A percentile compares a stretch with the other conserved stretches of the same genome.
phyloP scores from a whole-genome alignment of 2,329 filamentous ascomycete genomes.

The Parafenestella ontariensis region DNA sequence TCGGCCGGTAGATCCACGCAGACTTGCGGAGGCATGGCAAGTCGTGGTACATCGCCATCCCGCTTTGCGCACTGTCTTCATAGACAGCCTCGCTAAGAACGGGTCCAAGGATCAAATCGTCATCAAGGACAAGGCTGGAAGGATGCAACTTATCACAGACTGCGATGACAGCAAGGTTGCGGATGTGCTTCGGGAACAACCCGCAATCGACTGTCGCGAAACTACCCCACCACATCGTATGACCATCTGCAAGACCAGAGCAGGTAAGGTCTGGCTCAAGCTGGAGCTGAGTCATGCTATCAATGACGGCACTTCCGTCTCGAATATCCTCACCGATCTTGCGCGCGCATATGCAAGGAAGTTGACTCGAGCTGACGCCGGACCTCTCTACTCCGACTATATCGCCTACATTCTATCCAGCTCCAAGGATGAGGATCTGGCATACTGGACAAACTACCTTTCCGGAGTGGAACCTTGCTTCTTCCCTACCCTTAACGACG shows the following conservation, averaged over 20 bases:
- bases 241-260: constrained; percentile 53
- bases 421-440: constrained; percentile 42
- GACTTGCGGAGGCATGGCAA: constrained; percentile 44
- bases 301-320: constrained; percentile 59
- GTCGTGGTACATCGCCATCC: constrained; percentile 44
- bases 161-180: constrained; percentile 28
- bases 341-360: constrained; percentile 54
- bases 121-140: constrained; percentile 33
- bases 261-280: constrained; percentile 51
- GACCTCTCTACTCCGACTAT: constrained; percentile 49
- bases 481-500: constrained; percentile 52
- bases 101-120: constrained; percentile 44
- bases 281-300: constrained; percentile 61
- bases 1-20: constrained; percentile 26
- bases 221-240: constrained; percentile 54
- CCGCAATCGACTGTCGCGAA: constrained; percentile 36
- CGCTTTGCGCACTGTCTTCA: constrained; percentile 41
- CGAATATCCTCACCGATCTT: constrained; percentile 57
- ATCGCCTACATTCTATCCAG: constrained; percentile 41
- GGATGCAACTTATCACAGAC: constrained; percentile 32
- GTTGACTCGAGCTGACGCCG: constrained; percentile 45
- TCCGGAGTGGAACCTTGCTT: constrained; percentile 55
- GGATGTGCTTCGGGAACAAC: constrained; percentile 25
- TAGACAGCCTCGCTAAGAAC: constrained; percentile 44
- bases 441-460: constrained; percentile 57